phyloP scores from a whole-genome alignment of 2,329 filamentous ascomycete genomes.

The Macrophomina phaseolina region DNA sequence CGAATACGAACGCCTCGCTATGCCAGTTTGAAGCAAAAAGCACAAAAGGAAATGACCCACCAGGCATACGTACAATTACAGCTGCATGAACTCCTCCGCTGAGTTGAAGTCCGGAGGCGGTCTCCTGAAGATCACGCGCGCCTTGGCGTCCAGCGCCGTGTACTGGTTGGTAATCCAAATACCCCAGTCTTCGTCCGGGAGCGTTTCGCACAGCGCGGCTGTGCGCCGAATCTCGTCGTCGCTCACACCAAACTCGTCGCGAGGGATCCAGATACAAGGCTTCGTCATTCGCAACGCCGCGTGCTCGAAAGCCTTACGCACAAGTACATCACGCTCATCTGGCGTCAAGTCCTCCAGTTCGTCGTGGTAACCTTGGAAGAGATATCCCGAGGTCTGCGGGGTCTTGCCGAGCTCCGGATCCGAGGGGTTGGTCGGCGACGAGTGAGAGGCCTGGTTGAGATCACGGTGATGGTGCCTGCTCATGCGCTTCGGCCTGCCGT shows the following conservation, averaged over 20 bases:
- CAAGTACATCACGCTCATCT: conserved; percentile 83
- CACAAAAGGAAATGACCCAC: too few relatives aligned
- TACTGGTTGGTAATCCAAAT: conserved; percentile 97
- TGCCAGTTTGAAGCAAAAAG: too few relatives aligned
- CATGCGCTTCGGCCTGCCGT: conserved; percentile 31
- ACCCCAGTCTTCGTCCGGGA: conserved; percentile 71
- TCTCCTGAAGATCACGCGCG: conserved; percentile 80
- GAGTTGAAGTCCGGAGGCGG: conserved; percentile 72
- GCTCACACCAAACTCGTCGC: conserved; percentile 86
- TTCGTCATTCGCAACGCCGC: conserved; percentile 81
- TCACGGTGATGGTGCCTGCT: conserved; percentile 36
- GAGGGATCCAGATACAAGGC: conserved; percentile 92
- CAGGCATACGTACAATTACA: neutral
- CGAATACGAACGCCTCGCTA: too few relatives aligned
- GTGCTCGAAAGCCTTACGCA: conserved; percentile 89
- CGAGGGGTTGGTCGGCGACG: neutral
- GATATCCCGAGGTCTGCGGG: conserved; percentile 1
- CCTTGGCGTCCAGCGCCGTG: conserved; percentile 83
- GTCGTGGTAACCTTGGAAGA: conserved; percentile 83
- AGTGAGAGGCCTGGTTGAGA: conserved; percentile 34
- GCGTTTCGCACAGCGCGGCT: conserved; percentile 43
- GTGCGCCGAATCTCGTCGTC: conserved; percentile 79
- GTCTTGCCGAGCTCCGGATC: conserved; percentile 17
- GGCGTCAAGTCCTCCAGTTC: conserved; percentile 94
- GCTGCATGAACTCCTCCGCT: conserved; percentile 28